Percentiles rank a stretch among this genome's conserved stretches.
Evolutionary conservation across 2,329 filamentous ascomycete genomes (phyloP).

Genomic region (Graphiopsis chlorocephala): DNA sequence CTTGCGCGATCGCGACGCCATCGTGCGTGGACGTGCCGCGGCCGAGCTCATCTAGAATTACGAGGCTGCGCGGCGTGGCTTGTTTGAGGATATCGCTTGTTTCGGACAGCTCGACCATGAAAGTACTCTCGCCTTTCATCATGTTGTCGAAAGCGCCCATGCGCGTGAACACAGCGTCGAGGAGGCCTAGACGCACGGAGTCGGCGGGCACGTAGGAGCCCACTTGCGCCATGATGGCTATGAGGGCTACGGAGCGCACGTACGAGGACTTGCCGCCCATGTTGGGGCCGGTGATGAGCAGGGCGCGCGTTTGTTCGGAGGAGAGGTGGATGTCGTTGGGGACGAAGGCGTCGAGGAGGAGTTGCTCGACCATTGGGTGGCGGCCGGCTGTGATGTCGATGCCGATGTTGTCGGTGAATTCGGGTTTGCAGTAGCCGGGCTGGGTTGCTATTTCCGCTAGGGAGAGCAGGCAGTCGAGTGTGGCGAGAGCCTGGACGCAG

Average conservation of each 20-base stretch:
- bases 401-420: conserved; percentile 61
- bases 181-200: conserved; percentile 70
- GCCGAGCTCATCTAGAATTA: conserved; percentile 93
- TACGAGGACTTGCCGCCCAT: conserved; percentile 99
- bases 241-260: conserved; percentile 86
- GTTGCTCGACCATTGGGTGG: conserved; percentile 93
- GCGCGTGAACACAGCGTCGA: conserved; percentile 90
- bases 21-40: conserved; percentile 93
- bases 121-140: conserved; percentile 89
- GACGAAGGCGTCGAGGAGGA: conserved; percentile 81
- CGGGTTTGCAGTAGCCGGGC: conserved; percentile 83
- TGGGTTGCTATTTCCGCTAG: conserved; percentile 79
- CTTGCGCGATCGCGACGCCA: conserved; percentile 90
- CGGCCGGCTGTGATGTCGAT: conserved; percentile 73
- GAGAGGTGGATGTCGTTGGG: conserved; percentile 79
- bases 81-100: conserved; percentile 87
- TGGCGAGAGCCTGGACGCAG: conserved; percentile 78
- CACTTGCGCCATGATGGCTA: conserved; percentile 90
- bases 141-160: conserved; percentile 97
- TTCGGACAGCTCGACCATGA: conserved; percentile 96
- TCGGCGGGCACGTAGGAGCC: conserved; percentile 89
- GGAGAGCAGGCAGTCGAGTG: conserved; percentile 85
- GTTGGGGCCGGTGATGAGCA: conserved; percentile 93
- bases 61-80: conserved; percentile 77
- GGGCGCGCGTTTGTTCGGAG: conserved; percentile 63